phyloP scores from a whole-genome alignment of 208 protist species.

The Leishmania mexicana region DNA sequence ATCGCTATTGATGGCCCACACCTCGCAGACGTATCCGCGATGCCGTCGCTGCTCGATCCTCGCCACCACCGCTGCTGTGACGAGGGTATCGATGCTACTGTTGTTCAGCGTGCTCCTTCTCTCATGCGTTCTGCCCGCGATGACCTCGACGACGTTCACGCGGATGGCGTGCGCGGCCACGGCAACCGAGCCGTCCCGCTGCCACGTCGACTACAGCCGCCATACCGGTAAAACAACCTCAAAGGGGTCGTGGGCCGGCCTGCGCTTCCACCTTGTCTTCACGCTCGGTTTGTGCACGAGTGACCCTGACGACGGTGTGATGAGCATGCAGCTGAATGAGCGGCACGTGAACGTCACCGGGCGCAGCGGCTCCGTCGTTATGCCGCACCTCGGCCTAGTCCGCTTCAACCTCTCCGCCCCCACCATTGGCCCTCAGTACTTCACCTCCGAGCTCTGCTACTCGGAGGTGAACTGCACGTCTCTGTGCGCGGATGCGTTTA shows the following conservation, averaged over 20 bases:
- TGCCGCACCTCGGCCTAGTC: conserved; percentile 27
- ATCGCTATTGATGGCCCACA: neutral
- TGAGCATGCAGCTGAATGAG: conserved; percentile 44
- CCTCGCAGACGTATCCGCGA: neutral
- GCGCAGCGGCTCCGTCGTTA: conserved; percentile 24
- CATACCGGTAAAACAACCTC: conserved; percentile 33
- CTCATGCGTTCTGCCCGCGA: neutral
- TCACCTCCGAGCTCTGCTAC: conserved; percentile 48
- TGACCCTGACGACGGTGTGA: conserved; percentile 30
- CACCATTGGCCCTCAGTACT: conserved; percentile 31
- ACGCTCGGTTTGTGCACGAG: conserved; percentile 35
- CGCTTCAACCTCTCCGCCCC: conserved; percentile 22
- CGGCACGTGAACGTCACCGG: conserved; percentile 24
- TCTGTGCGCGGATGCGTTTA: conserved; percentile 31
- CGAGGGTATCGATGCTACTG: neutral
- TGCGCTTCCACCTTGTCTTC: conserved; percentile 46
- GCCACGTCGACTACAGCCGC: conserved; percentile 49
- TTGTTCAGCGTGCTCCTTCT: neutral
- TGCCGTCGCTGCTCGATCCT: neutral
- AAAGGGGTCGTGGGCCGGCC: conserved; percentile 49
- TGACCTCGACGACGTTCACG: neutral
- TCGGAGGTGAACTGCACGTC: conserved; percentile 38
- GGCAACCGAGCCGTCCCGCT: conserved; percentile 22
- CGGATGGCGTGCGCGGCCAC: neutral
- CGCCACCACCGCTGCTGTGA: neutral